Percentiles rank a stretch among this genome's conserved stretches.
These are phyloP conservation scores for Zygnema cylindricum DNA, from an alignment of 139 green algal genomes.

Conservation along the genomic window DNA sequence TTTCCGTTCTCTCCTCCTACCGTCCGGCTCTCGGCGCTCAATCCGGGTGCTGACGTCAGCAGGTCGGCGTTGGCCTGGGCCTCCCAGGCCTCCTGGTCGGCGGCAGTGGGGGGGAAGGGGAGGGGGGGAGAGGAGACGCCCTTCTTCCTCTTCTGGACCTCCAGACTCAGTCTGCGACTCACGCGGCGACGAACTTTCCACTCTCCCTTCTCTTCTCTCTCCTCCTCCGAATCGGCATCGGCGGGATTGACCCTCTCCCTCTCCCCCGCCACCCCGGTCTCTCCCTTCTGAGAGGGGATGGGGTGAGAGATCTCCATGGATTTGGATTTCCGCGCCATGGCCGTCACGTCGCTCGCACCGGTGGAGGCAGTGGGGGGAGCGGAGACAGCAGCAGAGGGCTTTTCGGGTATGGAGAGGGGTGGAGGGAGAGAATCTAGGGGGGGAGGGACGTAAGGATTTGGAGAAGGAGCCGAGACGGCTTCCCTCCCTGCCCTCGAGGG, in stretches of 20 bases:
- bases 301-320: not conserved
- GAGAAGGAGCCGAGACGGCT: too few species aligned
- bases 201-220: not conserved
- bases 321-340: not conserved
- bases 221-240: not conserved
- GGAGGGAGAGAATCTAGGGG: too few species aligned
- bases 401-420: too few species aligned
- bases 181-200: not conserved
- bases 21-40: not conserved
- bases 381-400: not conserved
- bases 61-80: not conserved
- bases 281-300: not conserved
- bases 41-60: not conserved
- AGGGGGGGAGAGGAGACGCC: not conserved
- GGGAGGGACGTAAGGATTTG: too few species aligned
- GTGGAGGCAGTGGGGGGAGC: not conserved
- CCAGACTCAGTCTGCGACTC: not conserved
- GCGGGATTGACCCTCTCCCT: too few species aligned
- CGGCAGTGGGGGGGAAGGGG: not conserved
- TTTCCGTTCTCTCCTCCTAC: not conserved
- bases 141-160: not conserved
- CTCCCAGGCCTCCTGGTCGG: not conserved
- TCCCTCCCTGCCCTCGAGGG: too few species aligned
- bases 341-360: not conserved
- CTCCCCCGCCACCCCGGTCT: too few species aligned